phyloP scores from a whole-genome alignment of 2,329 filamentous ascomycete species.

The Elsinoe necatrix region DNA sequence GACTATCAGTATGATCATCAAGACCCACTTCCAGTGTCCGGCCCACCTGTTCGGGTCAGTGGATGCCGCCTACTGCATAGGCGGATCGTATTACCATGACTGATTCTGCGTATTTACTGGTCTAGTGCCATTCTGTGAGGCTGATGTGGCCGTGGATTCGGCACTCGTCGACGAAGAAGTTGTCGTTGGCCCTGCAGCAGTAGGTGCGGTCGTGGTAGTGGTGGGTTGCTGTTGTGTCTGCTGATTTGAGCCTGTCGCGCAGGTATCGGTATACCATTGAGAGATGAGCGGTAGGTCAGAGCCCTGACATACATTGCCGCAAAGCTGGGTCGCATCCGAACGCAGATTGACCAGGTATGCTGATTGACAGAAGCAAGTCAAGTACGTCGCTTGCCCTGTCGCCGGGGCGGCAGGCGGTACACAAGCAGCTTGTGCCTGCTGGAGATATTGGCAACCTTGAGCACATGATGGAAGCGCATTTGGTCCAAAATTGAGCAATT shows the following conservation, averaged over 20 bases:
- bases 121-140: constrained; percentile 14
- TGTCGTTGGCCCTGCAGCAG: neutral
- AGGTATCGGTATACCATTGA: constrained; percentile 63
- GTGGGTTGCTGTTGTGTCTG: constrained; percentile 23
- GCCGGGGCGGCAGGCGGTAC: constrained; percentile 48
- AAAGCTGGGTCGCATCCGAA: constrained; percentile 50
- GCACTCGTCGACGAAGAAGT: constrained; percentile 5
- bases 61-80: neutral
- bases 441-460: constrained; percentile 27
- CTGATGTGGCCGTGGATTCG: neutral
- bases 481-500: constrained; percentile 28
- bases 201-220: constrained; percentile 14
- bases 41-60: constrained; percentile 47
- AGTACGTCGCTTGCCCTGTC: constrained; percentile 47
- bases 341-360: constrained; percentile 51
- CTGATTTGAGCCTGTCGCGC: constrained; percentile 41
- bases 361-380: constrained; percentile 66
- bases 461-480: constrained; percentile 32
- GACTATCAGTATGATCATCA: constrained; percentile 68
- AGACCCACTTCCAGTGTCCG: constrained; percentile 68
- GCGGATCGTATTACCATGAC: constrained; percentile 20
- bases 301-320: constrained; percentile 44
- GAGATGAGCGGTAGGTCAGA: constrained; percentile 51
- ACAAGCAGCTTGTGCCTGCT: constrained; percentile 63
- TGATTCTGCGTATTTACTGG: constrained; percentile 18